Percentiles rank a stretch among this genome's conserved stretches.
These are phyloP conservation scores for Globisporangium recalcitrans DNA, from an alignment of 352 stramenopile genomes.

Conservation along the genomic window DNA sequence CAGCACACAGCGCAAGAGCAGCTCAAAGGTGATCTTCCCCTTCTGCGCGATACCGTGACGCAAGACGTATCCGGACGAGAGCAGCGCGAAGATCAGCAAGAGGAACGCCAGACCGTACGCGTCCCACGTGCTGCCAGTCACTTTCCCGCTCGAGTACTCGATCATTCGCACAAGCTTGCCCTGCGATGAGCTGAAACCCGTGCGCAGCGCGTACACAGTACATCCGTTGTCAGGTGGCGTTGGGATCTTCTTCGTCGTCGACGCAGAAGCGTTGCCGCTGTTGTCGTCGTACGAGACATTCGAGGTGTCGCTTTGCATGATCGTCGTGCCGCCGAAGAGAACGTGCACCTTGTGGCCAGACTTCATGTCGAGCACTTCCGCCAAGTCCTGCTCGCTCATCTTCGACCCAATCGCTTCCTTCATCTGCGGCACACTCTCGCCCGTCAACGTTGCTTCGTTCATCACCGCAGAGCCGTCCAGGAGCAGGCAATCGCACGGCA, in stretches of 20 bases:
- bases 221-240: slow-evolving; percentile 88
- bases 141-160: slow-evolving; percentile 95
- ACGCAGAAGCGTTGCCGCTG: background rate
- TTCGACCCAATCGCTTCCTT: slow-evolving; percentile 91
- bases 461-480: slow-evolving; percentile 93
- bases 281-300: slow-evolving; percentile 20
- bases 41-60: slow-evolving; percentile 81
- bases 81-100: slow-evolving; percentile 95
- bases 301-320: slow-evolving; percentile 79
- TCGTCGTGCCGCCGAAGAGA: slow-evolving; percentile 91
- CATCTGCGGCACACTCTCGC: slow-evolving; percentile 97
- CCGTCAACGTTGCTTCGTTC: slow-evolving; percentile 98
- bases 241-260: slow-evolving; percentile 42
- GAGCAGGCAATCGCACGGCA: slow-evolving; percentile 96
- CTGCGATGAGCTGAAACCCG: slow-evolving; percentile 97
- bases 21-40: slow-evolving; percentile 93
- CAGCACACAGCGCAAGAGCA: slow-evolving; percentile 96
- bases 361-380: slow-evolving; percentile 82
- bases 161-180: slow-evolving; percentile 98
- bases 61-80: slow-evolving; percentile 94
- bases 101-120: slow-evolving; percentile 95
- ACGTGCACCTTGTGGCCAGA: slow-evolving; percentile 86
- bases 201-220: slow-evolving; percentile 93
- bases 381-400: slow-evolving; percentile 69
- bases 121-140: slow-evolving; percentile 93